These are phyloP conservation scores for Ajuga reptans DNA, from an alignment of 305 asterid genomes.

Conservation along the genomic window DNA sequence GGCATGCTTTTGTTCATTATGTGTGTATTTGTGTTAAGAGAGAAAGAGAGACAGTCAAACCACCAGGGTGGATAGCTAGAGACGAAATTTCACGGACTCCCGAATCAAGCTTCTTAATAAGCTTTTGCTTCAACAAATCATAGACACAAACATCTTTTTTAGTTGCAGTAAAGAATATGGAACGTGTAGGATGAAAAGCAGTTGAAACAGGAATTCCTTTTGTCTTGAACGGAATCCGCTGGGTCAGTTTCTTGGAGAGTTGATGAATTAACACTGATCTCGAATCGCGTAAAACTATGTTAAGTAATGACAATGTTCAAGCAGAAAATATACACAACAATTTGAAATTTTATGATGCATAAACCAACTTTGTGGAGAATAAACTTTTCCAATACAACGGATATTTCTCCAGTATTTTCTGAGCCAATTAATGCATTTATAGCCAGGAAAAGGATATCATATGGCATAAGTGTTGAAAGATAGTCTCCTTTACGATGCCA, in stretches of 20 bases:
- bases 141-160: slow-evolving; percentile 73
- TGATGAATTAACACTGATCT: slow-evolving; percentile 73
- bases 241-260: slow-evolving; percentile 65
- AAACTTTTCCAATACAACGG: neutral
- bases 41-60: slow-evolving; percentile 30
- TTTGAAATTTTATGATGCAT: neutral
- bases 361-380: neutral
- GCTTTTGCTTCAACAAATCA: slow-evolving; percentile 74
- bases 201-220: slow-evolving; percentile 84
- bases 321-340: neutral
- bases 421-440: slow-evolving; percentile 16
- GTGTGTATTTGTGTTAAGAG: neutral
- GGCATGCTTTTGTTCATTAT: neutral
- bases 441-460: slow-evolving; percentile 77
- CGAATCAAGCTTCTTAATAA: slow-evolving; percentile 77
- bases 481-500: slow-evolving; percentile 99
- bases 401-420: neutral
- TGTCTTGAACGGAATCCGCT: slow-evolving; percentile 72
- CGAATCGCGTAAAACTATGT: slow-evolving; percentile 63
- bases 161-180: slow-evolving; percentile 72
- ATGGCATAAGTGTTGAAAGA: slow-evolving; percentile 76
- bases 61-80: slow-evolving; percentile 82
- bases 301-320: slow-evolving; percentile 39
- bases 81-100: slow-evolving; percentile 88
- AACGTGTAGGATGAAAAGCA: slow-evolving; percentile 86